These are phyloP conservation scores for Mortierella sp. DNA, from an alignment of 371 early-diverging fungal genomes.

Conservation along the genomic window DNA sequence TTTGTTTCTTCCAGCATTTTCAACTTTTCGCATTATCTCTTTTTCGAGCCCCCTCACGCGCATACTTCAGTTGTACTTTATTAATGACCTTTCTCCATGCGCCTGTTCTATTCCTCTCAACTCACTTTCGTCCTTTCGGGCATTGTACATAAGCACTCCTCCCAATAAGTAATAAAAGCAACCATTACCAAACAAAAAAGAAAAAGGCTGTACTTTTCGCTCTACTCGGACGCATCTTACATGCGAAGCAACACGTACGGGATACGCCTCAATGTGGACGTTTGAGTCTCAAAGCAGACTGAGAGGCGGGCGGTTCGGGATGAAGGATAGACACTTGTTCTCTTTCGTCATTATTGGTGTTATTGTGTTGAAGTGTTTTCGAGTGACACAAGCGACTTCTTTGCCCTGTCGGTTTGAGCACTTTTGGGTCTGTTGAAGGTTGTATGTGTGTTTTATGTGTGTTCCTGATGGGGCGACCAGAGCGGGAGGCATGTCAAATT, in stretches of 20 bases:
- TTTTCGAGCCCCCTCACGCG: background rate
- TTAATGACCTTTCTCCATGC: background rate
- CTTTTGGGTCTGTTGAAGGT: background rate
- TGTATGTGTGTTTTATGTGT: background rate
- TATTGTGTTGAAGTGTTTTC: no score
- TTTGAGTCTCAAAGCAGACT: no score
- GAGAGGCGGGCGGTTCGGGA: no score
- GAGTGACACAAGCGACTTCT: no score
- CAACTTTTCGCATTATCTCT: background rate
- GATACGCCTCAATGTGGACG: no score
- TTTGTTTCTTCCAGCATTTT: background rate
- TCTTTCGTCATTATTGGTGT: no score
- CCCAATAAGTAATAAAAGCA: background rate
- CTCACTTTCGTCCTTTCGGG: background rate
- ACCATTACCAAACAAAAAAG: no score
- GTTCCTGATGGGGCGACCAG: background rate
- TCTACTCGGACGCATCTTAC: background rate
- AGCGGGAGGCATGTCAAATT: background rate
- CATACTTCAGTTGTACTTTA: background rate
- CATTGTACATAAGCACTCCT: background rate
- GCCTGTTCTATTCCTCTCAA: background rate
- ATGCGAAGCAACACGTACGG: background rate
- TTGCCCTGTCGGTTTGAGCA: background rate
- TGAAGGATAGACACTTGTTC: no score
- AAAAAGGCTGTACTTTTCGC: background rate